phyloP scores from a whole-genome alignment of 2,329 filamentous ascomycete species.

The Beauveria asiatica region DNA sequence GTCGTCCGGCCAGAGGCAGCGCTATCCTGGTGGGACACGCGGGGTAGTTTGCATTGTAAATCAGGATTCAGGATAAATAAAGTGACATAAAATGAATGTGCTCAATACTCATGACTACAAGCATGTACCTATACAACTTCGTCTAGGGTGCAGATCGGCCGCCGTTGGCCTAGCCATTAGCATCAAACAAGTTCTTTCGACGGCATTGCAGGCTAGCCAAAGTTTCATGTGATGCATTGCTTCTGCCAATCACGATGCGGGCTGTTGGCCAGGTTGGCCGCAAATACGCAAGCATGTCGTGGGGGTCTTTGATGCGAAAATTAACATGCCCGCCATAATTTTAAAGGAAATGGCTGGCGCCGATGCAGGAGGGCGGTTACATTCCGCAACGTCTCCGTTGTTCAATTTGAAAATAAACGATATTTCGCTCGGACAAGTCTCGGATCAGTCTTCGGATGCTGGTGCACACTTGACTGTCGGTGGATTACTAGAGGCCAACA shows the following conservation, averaged over 20 bases:
- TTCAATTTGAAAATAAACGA: too few relatives aligned
- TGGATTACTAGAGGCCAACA: too few relatives aligned
- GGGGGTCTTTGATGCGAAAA: neutral
- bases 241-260: neutral
- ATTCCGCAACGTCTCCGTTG: neutral
- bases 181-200: neutral
- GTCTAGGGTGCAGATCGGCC: neutral
- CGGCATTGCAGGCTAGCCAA: neutral
- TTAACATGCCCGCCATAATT: neutral
- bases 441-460: too few relatives aligned
- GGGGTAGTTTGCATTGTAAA: constrained; percentile 24
- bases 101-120: neutral
- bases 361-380: neutral
- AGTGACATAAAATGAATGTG: neutral
- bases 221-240: neutral
- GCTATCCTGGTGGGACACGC: constrained; percentile 21
- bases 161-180: neutral
- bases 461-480: too few relatives aligned
- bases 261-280: neutral
- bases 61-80: neutral
- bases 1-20: constrained; percentile 72
- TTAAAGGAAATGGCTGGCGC: neutral
- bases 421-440: too few relatives aligned
- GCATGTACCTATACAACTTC: neutral
- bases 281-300: neutral